Evolutionary conservation across 176 grass and related monocot genomes (phyloP).

Genomic region (Carex pumila): DNA sequence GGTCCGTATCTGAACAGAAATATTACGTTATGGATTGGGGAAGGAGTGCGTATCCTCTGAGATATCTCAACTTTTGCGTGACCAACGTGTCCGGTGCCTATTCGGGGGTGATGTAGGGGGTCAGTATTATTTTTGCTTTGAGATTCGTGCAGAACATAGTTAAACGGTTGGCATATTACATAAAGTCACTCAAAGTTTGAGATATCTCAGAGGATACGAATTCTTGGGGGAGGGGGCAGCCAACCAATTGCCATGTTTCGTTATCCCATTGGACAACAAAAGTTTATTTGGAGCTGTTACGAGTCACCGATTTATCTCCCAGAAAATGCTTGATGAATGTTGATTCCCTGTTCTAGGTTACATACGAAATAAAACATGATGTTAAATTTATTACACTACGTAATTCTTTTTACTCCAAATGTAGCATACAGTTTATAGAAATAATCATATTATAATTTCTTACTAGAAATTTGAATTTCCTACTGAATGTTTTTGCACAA

Average conservation of each 20-base stretch:
- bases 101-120: no score
- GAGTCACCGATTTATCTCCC: neutral
- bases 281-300: neutral
- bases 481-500: neutral
- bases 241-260: neutral
- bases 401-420: neutral
- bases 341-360: neutral
- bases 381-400: neutral
- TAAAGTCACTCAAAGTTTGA: no score
- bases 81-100: no score
- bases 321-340: neutral
- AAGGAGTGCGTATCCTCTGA: no score
- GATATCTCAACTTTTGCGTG: no score
- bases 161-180: no score
- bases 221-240: no score
- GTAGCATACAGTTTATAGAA: neutral
- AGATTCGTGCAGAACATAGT: no score
- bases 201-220: no score
- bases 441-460: neutral
- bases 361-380: neutral
- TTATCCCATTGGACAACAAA: neutral
- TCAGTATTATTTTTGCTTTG: no score
- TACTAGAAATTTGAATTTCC: neutral
- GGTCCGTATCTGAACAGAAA: no score
- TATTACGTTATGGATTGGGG: no score